phyloP scores from a whole-genome alignment of 805 yeast genomes.

The Schizosaccharomyces japonicus region DNA sequence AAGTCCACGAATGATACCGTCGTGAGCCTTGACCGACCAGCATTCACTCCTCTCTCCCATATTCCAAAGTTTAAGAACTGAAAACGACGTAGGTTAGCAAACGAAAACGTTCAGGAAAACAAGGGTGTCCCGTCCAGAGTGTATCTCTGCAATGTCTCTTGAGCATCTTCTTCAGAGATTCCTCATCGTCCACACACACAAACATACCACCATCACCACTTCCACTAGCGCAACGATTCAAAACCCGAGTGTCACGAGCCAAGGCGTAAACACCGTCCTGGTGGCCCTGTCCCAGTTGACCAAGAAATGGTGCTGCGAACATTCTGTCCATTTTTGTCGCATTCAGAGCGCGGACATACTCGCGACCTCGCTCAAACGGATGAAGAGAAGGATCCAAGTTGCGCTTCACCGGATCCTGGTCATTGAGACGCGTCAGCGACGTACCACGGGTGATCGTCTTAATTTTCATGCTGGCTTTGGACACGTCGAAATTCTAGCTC shows the following conservation, averaged over 20 bases:
- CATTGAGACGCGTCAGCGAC: constrained; percentile 3
- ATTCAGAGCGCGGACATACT: constrained; percentile 77
- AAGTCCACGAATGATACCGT: constrained; percentile 70
- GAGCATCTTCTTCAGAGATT: too few relatives aligned
- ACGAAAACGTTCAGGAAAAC: too few relatives aligned
- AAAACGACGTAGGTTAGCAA: background rate
- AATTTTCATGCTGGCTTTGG: background rate
- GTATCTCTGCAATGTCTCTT: too few relatives aligned
- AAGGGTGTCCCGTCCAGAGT: too few relatives aligned
- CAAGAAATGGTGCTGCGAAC: constrained; percentile 91
- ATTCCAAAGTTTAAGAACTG: constrained; percentile 74
- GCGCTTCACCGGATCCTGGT: constrained; percentile 30
- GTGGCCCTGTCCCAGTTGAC: constrained; percentile 86
- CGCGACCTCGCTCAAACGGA: constrained; percentile 92
- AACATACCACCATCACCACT: constrained; percentile 56
- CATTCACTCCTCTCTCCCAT: constrained; percentile 53
- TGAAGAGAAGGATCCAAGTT: constrained; percentile 84
- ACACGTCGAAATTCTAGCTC: background rate
- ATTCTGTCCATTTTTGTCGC: constrained; percentile 58
- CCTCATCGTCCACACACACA: background rate
- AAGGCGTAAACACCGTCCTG: constrained; percentile 78
- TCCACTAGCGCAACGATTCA: constrained; percentile 67
- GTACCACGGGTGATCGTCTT: constrained; percentile 2
- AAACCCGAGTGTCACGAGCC: constrained; percentile 48
- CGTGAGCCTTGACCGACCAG: constrained; percentile 65